phyloP scores from a whole-genome alignment of 352 stramenopile species.

The Albugo candida region DNA sequence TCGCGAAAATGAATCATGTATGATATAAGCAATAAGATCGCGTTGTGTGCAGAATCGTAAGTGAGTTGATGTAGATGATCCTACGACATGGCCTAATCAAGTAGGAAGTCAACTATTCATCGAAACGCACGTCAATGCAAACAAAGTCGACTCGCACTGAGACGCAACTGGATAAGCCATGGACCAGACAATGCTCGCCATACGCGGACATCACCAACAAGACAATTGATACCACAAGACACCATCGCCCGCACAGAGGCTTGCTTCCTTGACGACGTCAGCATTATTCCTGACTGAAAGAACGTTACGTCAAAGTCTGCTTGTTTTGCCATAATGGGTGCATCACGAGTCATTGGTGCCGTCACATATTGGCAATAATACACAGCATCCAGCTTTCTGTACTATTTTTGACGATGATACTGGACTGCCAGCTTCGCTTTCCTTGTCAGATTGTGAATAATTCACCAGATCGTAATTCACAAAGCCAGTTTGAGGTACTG shows the following conservation, averaged over 20 bases:
- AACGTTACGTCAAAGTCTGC: constrained; percentile 44
- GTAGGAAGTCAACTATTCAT: no score
- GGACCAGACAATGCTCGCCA: constrained; percentile 19
- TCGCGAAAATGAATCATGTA: no score
- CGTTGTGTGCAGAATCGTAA: no score
- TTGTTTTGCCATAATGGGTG: constrained; percentile 41
- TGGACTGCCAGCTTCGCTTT: constrained; percentile 91
- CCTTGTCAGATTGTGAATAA: constrained; percentile 33
- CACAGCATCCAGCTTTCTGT: constrained; percentile 91
- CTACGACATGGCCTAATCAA: no score
- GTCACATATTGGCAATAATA: constrained; percentile 98
- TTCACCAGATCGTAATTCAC: constrained; percentile 89
- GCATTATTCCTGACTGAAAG: constrained; percentile 48
- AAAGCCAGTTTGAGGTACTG: constrained; percentile 88
- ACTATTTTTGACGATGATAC: constrained; percentile 88
- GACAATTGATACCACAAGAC: constrained; percentile 61
- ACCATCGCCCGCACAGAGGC: constrained; percentile 34
- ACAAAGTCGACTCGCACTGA: no score
- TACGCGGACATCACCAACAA: constrained; percentile 51
- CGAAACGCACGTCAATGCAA: no score
- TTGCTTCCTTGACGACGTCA: constrained; percentile 34
- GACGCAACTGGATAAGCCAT: no score
- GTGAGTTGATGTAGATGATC: no score
- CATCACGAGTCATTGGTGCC: constrained; percentile 36
- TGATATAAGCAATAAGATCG: no score